Evolutionary conservation across 2,329 filamentous ascomycete species (phyloP), one percentile per base, ranked within the genome.

Genomic region (Whalleya microplaca): DNA sequence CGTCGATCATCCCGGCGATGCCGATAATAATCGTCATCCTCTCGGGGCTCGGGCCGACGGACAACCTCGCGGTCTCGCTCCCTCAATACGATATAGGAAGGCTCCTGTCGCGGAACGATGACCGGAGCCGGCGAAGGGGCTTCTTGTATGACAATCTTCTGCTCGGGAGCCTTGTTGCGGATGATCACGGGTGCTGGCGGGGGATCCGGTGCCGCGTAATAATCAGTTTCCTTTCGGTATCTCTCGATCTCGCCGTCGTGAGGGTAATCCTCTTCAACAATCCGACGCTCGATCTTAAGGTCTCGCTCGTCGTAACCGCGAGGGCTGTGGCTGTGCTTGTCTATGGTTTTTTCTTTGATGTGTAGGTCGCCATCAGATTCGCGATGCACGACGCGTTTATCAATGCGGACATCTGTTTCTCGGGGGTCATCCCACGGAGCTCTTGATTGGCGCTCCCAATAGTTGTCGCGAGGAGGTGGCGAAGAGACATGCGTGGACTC

Each of bases 171-270:
- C 48, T 79, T 77, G 64, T 83, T 80, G 49, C 83, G 82, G 60
- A 86, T 84, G 52, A 86, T 76, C 57, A 86, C 79, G 4, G 83
- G 83, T 2, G 77, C 69, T 3, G 69, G 77, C 9, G 78, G 72
- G 12, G 81, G 80, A 20, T 82, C 76, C 21, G 78, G 75, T 2
- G 80, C 79, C 44, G 80, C 75, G 65, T 82, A 88, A 69, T 86
- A 87, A 63, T 88, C 85, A 2, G 83, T 84, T 68, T 88, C 84
- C 69, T 81, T 82, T 65, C 81, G 81, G 66, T 84, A 85, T 67
- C 78, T 79, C 68, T 87, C 84, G 42, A 86, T 66, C 18, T 86
- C 81, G 53, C 75, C 58, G 2, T 72, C 67, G 44, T 64, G 66
- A 16, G 59, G 59, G 4, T 69, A 61, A 56, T 63, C 57, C 32